Base-by-base conservation (phyloP, 805 yeast genomes). In the Diddensiella santjacobensis region DNA sequence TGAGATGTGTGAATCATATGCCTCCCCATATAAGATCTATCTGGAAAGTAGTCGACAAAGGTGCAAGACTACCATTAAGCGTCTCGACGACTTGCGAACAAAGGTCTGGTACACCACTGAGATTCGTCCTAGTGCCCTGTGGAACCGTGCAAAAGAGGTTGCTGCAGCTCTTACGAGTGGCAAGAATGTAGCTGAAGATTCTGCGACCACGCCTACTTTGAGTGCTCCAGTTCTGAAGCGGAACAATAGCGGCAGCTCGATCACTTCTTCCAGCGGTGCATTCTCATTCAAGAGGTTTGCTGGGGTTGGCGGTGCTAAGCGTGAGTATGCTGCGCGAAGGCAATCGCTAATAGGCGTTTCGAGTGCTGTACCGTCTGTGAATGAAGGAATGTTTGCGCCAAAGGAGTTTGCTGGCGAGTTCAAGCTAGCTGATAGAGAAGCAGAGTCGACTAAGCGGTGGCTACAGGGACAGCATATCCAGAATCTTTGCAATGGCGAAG, bases 371-470 rank as follows among this genome's bases (percentile, higher is more conserved):
- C 26, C 15, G 8, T 37, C 47, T 17, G 37, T 40, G 35, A 48
- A 50, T 20, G 67, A 64, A 15, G 54, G 60, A 10, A 61, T 66
- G 53, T 65, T 58, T 51, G 63, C 62, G 15, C 55, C 59, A 11
- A 56, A 54, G 17, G 61, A 58, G 35, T 51, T 51, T 22, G 63
- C 59, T 3, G 59, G 60, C 2, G 56, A 54, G 15, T 53, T 54
- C 39, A 67, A 67, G 44, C 60, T 67, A 22, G 57, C 62, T 3
- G 71, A 67, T 45, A 55, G 62, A 17, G 71, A 67, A 39, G 61
- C 65, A 3, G 68, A 65, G 13, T 46, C 54, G 0, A 63, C 66
- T 4, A 38, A 49, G 30, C 49, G 55, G 19, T 66, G 60, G 59
- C 48, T 67, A 42, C 54, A 59, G 13, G 59, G 60, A 10, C 59